Conservation (phyloP, 2,329 filamentous ascomycete genomes). For the Grosmannia penicillata region DNA sequence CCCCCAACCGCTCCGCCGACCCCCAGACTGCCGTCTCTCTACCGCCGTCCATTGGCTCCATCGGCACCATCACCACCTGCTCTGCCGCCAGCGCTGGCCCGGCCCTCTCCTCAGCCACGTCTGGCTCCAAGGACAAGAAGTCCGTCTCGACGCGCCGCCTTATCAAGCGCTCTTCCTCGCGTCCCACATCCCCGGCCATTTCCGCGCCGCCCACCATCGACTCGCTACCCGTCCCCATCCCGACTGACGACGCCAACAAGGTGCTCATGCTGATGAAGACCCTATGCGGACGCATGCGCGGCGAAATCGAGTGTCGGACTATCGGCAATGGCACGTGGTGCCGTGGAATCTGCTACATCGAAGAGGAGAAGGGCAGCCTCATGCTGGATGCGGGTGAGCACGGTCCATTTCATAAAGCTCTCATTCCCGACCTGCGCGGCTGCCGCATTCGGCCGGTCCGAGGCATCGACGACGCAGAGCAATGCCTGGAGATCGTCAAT, state of each 20-base stretch:
- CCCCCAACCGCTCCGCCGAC: conserved; percentile 19
- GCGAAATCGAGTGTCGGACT: conserved; percentile 57
- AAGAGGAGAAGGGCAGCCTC: conserved; percentile 59
- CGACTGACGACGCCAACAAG: conserved; percentile 54
- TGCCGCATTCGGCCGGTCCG: conserved; percentile 51
- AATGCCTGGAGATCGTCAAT: conserved; percentile 39
- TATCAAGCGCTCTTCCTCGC: conserved; percentile 38
- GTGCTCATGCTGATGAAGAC: conserved; percentile 64
- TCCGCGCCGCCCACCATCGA: conserved; percentile 42
- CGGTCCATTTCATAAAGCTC: conserved; percentile 46
- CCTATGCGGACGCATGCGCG: conserved; percentile 65
- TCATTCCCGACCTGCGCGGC: conserved; percentile 61
- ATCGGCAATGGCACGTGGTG: conserved; percentile 50
- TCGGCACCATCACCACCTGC: conserved; percentile 4
- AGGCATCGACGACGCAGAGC: conserved; percentile 25
- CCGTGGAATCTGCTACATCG: conserved; percentile 60
- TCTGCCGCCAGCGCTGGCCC: background rate
- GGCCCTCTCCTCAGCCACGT: background rate
- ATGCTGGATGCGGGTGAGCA: conserved; percentile 60
- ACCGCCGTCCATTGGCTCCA: conserved; percentile 2
- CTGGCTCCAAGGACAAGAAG: conserved; percentile 25
- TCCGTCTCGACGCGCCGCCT: conserved; percentile 34
- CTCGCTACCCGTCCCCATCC: conserved; percentile 42
- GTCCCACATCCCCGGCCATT: conserved; percentile 42
- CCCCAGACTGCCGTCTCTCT: conserved; percentile 17